Base-by-base conservation (phyloP, 2,329 filamentous ascomycete species). In the Mariannaea elegans region DNA sequence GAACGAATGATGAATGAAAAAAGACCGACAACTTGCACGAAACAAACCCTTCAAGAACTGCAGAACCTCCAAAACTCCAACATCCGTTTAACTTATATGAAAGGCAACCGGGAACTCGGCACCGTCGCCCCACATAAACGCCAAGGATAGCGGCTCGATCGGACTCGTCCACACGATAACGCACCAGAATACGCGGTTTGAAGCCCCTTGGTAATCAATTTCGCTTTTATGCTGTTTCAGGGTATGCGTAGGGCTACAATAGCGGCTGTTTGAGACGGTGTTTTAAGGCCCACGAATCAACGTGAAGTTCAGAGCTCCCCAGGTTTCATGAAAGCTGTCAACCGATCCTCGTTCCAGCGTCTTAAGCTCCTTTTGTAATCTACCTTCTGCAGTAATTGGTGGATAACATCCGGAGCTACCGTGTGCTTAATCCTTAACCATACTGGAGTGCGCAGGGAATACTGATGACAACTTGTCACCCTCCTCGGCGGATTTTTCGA, bases 141-240 rank as follows among this genome's bases (percentile, higher is more conserved):
- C 14, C 24, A 32, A 36, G 52, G 52, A 36, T 41, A 8, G 14
- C 32, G 16, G 24, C 32, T 41, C 16, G 36, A 41, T 23, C 9
- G 52, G 44, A 8, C 29, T 41, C n/a, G 45, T 21, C 52, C 51
- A 21, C 7, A n/a, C 18, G 38, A 47, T 42, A 23, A 16, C 29
- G 34, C 41, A 31, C 13, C 24, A 18, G 24, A 23, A 46, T 38
- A 47, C 45, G 45, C 42, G 52, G 47, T 39, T 54, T 32, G 13
- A 5, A 31, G 52, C 45, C 44, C 52, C 52, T 55, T 27, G 32
- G 34, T 55, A 29, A 55, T 48, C 23, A 55, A 38, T 46, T 21
- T 24, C 34, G 39, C 32, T n/a, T 23, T 5, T 23, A 18, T 48
- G 27, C 12, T 38, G 52, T 55, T 55, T 55, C 52, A 38, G 36